These are phyloP conservation scores for Lachnellula willkommii DNA, from an alignment of 2,329 filamentous ascomycete species.

Conservation along the genomic window DNA sequence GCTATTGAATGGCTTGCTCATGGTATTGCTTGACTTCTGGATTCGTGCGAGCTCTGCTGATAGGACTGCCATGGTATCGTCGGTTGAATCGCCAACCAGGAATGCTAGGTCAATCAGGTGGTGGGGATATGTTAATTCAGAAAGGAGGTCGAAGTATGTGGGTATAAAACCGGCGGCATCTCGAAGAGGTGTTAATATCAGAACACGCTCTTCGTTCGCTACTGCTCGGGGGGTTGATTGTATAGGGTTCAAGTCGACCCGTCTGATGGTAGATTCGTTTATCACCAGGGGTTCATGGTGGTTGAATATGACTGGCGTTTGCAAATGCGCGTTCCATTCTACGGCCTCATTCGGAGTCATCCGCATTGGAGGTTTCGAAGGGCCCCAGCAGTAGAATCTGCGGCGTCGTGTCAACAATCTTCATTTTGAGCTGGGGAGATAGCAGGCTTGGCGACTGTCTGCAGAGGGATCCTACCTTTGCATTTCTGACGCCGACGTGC, in stretches of 20 bases:
- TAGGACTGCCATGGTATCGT: conserved; percentile 86
- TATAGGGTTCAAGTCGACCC: conserved; percentile 80
- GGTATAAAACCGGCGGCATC: conserved; percentile 77
- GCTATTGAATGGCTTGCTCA: conserved; percentile 74
- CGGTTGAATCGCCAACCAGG: conserved; percentile 83
- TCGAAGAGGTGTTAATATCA: conserved; percentile 88
- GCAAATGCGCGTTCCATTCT: conserved; percentile 80
- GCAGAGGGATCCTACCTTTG: conserved; percentile 59
- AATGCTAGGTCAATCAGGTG: conserved; percentile 92
- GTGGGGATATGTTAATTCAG: conserved; percentile 88
- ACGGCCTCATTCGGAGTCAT: conserved; percentile 90
- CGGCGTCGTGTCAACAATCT: conserved; percentile 12
- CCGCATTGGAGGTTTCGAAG: conserved; percentile 89
- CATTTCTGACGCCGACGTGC: conserved; percentile 76
- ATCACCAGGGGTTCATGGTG: conserved; percentile 83
- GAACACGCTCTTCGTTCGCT: conserved; percentile 75
- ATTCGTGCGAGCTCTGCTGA: conserved; percentile 81
- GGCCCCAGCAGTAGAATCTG: conserved; percentile 97
- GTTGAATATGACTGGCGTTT: conserved; percentile 95
- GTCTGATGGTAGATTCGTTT: conserved; percentile 72
- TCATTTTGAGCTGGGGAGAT: conserved; percentile 3
- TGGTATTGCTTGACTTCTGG: conserved; percentile 68
- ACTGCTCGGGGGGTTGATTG: conserved; percentile 73
- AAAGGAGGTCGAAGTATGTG: conserved; percentile 90
- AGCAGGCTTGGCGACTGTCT: conserved; percentile 1